These are phyloP conservation scores for Vitrella brassicaformis DNA, from an alignment of 73 alveolate genomes.

Conservation along the genomic window DNA sequence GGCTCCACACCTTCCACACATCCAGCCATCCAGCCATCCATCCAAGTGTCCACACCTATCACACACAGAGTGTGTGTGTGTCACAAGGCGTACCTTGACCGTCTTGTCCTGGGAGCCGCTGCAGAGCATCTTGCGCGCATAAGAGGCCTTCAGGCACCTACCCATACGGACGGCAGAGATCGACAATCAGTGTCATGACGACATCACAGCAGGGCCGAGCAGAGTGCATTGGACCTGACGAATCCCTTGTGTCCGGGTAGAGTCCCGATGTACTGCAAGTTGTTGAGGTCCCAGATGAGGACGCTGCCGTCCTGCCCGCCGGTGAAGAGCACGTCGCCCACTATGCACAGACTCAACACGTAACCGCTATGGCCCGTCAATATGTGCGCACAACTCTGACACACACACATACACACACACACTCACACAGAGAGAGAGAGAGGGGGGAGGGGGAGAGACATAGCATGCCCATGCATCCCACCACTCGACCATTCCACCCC, in stretches of 20 bases:
- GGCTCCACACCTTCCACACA: constrained; percentile 7
- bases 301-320: constrained; percentile 5
- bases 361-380: constrained; percentile 31
- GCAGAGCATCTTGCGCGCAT: constrained; percentile 16
- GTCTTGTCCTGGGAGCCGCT: constrained; percentile 25
- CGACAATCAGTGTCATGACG: not conserved
- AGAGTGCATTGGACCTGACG: not conserved
- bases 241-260: constrained; percentile 33
- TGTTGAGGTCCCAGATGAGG: constrained; percentile 33
- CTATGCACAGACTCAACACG: constrained; percentile 11
- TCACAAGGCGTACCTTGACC: not conserved
- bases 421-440: no score
- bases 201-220: not conserved
- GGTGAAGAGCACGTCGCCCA: constrained; percentile 22
- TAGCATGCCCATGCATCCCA: no score
- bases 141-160: constrained; percentile 10
- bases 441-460: no score
- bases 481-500: no score
- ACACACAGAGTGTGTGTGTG: no score
- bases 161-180: not conserved
- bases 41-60: no score
- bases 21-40: not conserved
- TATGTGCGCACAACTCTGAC: constrained; percentile 24
- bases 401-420: no score
- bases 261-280: constrained; percentile 36